Base-by-base conservation (phyloP, 208 protist species). In the Trypanosomatidae sp. region DNA sequence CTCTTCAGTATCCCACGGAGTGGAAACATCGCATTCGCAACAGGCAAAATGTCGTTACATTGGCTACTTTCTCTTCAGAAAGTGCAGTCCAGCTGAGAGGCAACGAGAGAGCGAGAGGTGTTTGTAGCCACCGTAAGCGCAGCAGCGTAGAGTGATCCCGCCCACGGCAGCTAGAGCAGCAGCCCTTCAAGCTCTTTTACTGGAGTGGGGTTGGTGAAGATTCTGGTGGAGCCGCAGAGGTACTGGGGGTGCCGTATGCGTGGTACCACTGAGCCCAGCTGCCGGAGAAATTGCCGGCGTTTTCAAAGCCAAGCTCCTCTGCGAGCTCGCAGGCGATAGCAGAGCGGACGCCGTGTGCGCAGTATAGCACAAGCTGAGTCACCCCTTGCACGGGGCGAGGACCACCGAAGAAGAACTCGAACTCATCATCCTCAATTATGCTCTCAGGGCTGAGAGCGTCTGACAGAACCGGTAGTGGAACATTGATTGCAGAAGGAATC, bases 331-430 rank as follows among this genome's bases (percentile, higher is more conserved):
- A 77, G 25, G 90, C 90, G 9, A 83, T 73, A 8, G 83, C 81
- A 43, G 90, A 95, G 28, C 90, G 85, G 5, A 91, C 78, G 9
- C 90, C 90, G 56, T 90, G 83, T 0, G 83, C 83, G 73, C 90
- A 92, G 81, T 95, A 95, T 67, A 95, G 89, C 62, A 95, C 74
- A 12, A 95, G 53, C 69, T 89, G 82, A 17, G 86, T 81, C 6
- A 70, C 62, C 4, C 79, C 80, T 25, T 50, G 73, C 2, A 82
- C 66, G 25, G 87, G 87, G n/a, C 85, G 81, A 44, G 81, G 49
- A 1, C 80, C 67, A 17, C 84, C 84, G 58, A 90, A 91, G 28
- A 71, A 76, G 30, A 77, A 66, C 22, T 56, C 62, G 64, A 95
- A 95, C 65, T 91, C 86, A 7, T 81, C 86, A 44, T 87, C 79